These are phyloP conservation scores for Saposhnikovia divaricata DNA, from an alignment of 129 eudicot genomes.

Conservation along the genomic window DNA sequence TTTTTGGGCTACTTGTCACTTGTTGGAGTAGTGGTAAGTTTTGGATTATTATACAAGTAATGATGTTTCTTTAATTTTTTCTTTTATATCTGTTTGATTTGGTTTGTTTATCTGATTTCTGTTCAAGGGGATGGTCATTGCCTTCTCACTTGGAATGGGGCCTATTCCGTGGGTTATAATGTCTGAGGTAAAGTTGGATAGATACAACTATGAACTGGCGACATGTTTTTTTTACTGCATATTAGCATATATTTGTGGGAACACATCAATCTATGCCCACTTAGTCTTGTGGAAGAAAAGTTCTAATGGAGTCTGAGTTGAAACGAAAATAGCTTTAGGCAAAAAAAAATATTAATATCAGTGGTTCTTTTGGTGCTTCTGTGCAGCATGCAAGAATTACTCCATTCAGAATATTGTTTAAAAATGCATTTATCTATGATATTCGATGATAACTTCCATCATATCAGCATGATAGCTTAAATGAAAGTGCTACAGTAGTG, in stretches of 20 bases:
- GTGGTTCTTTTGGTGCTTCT: not conserved
- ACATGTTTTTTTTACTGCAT: not conserved
- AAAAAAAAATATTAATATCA: not conserved
- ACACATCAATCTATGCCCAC: not conserved
- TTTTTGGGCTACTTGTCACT: conserved; percentile 57
- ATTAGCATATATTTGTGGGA: not conserved
- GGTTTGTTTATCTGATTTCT: conserved; percentile 8
- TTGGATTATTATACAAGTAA: not conserved
- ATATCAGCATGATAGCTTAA: not conserved
- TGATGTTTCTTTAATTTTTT: not conserved
- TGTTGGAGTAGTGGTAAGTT: conserved; percentile 83
- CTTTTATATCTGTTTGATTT: conserved; percentile 6
- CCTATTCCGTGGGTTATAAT: conserved; percentile 93
- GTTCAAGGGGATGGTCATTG: conserved; percentile 60
- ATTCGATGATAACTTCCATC: not conserved
- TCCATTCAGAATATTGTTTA: not conserved
- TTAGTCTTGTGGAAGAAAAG: not conserved
- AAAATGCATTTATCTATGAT: not conserved
- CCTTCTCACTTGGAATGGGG: conserved; percentile 91
- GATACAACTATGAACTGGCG: not conserved
- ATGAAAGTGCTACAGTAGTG: not conserved
- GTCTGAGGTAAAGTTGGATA: conserved; percentile 61
- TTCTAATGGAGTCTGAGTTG: not conserved
- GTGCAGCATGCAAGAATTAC: not conserved
- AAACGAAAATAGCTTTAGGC: not conserved